Evolutionary conservation across 73 alveolate genomes (phyloP), one percentile per base, ranked within the genome.

Genomic region (Urostyla sp.): DNA sequence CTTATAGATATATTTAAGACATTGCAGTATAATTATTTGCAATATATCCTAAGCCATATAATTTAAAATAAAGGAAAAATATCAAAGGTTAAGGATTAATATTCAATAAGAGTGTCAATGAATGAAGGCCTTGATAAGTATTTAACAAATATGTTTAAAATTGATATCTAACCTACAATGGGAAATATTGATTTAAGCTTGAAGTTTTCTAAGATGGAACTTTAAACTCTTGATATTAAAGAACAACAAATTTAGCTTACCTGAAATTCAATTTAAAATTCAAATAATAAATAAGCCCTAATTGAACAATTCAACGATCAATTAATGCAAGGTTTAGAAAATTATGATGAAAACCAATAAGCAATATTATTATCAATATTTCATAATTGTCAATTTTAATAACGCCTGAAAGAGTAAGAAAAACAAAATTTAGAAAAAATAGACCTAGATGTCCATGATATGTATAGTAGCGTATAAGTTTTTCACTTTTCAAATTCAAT

Each of bases 161-260:
- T 69, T 6, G 83, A 69, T 48, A 1, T 28, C 7, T 8, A 3
- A 15, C 58, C 16, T 1, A 69, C 83, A 2, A 16, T 69, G 16
- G 34, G 83, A 45, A 48, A 40, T 10, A 31, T 69, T 2, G 83
- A 69, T 49, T 48, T 69, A 30, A 69, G 83, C 55, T 31, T 69
- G 72, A 53, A 69, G 13, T 69, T 69, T 31, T 69, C 30, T 24
- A 69, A n/a, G n/a, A n/a, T n/a, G n/a, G n/a, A n/a, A n/a, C n/a
- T n/a, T n/a, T n/a, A n/a, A n/a, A n/a, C n/a, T n/a, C n/a, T n/a
- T n/a, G n/a, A n/a, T n/a, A n/a, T n/a, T n/a, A n/a, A n/a, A n/a
- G n/a, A n/a, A n/a, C n/a, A n/a, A n/a, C n/a, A n/a, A n/a, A n/a
- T n/a, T n/a, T n/a, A n/a, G n/a, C n/a, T n/a, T n/a, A n/a, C n/a